Base-by-base conservation (phyloP, 2,329 filamentous ascomycete species). In the Penicillium digitatum region DNA sequence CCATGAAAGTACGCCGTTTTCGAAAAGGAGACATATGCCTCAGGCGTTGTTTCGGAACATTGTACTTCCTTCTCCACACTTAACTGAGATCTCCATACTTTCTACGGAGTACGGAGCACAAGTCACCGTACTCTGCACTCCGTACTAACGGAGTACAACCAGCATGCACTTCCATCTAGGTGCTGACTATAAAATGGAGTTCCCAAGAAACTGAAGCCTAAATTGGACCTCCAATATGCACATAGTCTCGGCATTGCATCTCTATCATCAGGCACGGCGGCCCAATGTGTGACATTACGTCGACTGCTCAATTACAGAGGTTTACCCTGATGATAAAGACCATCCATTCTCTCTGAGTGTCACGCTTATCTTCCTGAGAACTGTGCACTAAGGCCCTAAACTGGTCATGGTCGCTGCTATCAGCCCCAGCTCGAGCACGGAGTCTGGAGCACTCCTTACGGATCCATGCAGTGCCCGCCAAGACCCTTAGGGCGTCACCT, bases 401-500 rank as follows among this genome's bases (percentile, higher is more conserved):
- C n/a, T 31, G 3, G 11, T 31, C 27, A 29, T 44, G 20, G 3
- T 95, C 64, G 83, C 87, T 69, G 91, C 89, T 81, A 97, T 99
- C 85, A 97, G 88, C 90, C 86, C 73, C 93, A 97, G 84, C 86
- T 96, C 63, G 93, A 96, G 83, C n/a, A n/a, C n/a, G n/a, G n/a
- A n/a, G n/a, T n/a, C n/a, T n/a, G n/a, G n/a, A n/a, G n/a, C 96
- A 83, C 81, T 91, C 20, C 5, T 14, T 22, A 27, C 37, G 18
- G 37, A 48, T 29, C 24, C 12, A 92, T 83, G 85, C 85, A 76
- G 94, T 94, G 90, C 79, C 95, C 72, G 87, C 87, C 77, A 96
- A 97, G 87, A 90, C 88, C 71, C 87, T 88, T 65, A 93, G 97
- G 97, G 73, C 93, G 97, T 85, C 94, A 99, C 85, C 97, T 96